Conservation (phyloP, 495 filamentous ascomycete species). For the Cryomyces antarcticus region DNA sequence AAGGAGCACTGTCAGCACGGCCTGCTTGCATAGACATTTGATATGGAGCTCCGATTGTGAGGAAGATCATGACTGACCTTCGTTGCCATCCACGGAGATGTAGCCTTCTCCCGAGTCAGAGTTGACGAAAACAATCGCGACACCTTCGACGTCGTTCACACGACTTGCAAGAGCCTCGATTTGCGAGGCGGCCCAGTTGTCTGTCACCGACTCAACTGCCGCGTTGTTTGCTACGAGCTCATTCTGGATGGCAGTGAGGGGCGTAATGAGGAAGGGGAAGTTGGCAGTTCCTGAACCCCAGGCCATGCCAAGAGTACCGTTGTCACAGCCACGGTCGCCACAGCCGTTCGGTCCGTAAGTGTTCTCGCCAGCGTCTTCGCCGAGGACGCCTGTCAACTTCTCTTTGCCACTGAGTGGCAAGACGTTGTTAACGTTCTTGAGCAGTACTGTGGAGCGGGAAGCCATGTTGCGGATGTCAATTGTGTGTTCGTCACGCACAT, state of each 20-base stretch:
- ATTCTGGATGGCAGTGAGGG: constrained; percentile 60
- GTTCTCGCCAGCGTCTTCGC: constrained; percentile 61
- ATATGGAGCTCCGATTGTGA: too few relatives aligned
- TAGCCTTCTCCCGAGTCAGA: constrained; percentile 72
- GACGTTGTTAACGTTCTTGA: constrained; percentile 48
- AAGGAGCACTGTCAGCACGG: too few relatives aligned
- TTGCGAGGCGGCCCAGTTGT: constrained; percentile 43
- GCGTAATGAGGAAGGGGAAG: constrained; percentile 75
- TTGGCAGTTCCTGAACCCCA: constrained; percentile 80
- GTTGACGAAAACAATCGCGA: constrained; percentile 72
- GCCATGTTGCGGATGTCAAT: constrained; percentile 48
- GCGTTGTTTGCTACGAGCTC: constrained; percentile 39
- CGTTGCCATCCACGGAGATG: constrained; percentile 62
- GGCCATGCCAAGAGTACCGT: constrained; percentile 71
- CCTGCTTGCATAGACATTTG: too few relatives aligned
- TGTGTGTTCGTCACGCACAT: constrained; percentile 54
- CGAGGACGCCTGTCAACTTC: constrained; percentile 48
- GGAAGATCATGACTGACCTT: constrained; percentile 14
- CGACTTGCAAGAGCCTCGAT: constrained; percentile 43
- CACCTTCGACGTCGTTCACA: constrained; percentile 25
- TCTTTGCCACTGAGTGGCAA: constrained; percentile 53
- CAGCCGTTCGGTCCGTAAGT: constrained; percentile 43
- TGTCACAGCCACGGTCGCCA: constrained; percentile 18
- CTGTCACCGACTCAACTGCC: constrained; percentile 46
- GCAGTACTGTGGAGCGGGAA: constrained; percentile 49